phyloP scores from a whole-genome alignment of 2,329 filamentous ascomycete species.

The Didymosphaeria variabile region DNA sequence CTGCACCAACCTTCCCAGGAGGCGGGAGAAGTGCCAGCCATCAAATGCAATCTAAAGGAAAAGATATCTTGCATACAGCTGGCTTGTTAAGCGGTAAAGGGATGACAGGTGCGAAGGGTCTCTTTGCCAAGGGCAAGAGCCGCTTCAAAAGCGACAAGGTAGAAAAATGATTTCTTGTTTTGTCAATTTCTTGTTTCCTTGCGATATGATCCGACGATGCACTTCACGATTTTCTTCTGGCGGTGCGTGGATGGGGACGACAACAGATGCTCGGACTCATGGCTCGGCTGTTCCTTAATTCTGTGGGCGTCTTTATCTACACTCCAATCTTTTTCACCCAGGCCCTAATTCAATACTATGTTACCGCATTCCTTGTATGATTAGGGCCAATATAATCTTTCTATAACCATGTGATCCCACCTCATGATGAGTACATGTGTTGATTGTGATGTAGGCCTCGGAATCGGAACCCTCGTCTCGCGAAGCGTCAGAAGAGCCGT shows the following conservation, averaged over 20 bases:
- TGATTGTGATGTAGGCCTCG: constrained; percentile 48
- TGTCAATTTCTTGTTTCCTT: constrained; percentile 22
- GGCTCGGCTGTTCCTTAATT: constrained; percentile 21
- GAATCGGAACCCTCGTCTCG: constrained; percentile 36
- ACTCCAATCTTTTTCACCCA: constrained; percentile 28
- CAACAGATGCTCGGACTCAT: constrained; percentile 27
- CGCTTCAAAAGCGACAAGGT: constrained; percentile 85
- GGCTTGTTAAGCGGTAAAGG: constrained; percentile 74
- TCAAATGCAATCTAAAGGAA: constrained; percentile 79
- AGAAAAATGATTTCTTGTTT: constrained; percentile 71
- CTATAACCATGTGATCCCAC: constrained; percentile 36
- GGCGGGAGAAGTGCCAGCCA: constrained; percentile 35
- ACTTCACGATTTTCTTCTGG: constrained; percentile 20
- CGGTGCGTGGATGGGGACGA: constrained; percentile 18
- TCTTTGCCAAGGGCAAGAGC: constrained; percentile 90
- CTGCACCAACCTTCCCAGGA: constrained; percentile 30
- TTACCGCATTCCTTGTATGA: constrained; percentile 24
- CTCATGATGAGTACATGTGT: constrained; percentile 34
- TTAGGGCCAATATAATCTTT: constrained; percentile 33
- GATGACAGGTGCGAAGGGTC: constrained; percentile 84
- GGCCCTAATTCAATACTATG: constrained; percentile 31
- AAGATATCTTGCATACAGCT: constrained; percentile 86
- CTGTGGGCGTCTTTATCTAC: constrained; percentile 33
- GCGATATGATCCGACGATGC: constrained; percentile 21
- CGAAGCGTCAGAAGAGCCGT: constrained; percentile 42